phyloP scores from a whole-genome alignment of 1,139 yeast species.

The Saccharomyces hybrid region DNA sequence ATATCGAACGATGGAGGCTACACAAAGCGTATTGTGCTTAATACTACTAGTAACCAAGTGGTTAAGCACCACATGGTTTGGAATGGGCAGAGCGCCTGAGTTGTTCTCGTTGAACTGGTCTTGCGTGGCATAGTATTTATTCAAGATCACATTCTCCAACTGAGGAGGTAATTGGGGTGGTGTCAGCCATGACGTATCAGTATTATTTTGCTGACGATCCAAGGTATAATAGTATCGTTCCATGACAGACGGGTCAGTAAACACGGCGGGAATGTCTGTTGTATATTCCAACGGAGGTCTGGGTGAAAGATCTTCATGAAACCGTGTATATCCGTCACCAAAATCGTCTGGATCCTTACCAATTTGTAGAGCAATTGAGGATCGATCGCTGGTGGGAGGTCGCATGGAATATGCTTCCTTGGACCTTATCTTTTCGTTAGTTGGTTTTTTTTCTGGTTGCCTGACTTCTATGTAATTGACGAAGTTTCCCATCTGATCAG shows the following conservation, averaged over 20 bases:
- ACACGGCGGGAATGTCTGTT: slow-evolving; percentile 73
- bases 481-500: slow-evolving; percentile 93
- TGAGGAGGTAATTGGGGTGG: slow-evolving; percentile 98
- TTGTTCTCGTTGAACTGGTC: slow-evolving; percentile 21
- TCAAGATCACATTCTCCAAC: slow-evolving; percentile 82
- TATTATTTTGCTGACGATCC: slow-evolving; percentile 60
- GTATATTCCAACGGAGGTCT: slow-evolving; percentile 30
- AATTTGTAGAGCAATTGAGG: slow-evolving; percentile 29
- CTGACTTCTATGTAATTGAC: slow-evolving; percentile 81
- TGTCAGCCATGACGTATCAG: slow-evolving; percentile 62
- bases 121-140: slow-evolving; percentile 51
- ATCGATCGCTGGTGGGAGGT: slow-evolving; percentile 29
- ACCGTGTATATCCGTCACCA: slow-evolving; percentile 68
- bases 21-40: slow-evolving; percentile 81
- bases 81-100: slow-evolving; percentile 71
- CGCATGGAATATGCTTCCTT: slow-evolving; percentile 32
- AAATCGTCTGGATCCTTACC: slow-evolving; percentile 48
- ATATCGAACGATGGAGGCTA: slow-evolving; percentile 87
- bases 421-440: slow-evolving; percentile 34
- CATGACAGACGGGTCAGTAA: slow-evolving; percentile 73
- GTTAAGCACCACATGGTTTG: slow-evolving; percentile 91
- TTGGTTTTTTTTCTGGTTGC: slow-evolving; percentile 33
- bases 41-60: slow-evolving; percentile 93
- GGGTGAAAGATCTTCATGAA: slow-evolving; percentile 49
- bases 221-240: slow-evolving; percentile 72